Evolutionary conservation across 768 basidiomycete species (phyloP).

Genomic region (Leucosporidium creatinivorum): DNA sequence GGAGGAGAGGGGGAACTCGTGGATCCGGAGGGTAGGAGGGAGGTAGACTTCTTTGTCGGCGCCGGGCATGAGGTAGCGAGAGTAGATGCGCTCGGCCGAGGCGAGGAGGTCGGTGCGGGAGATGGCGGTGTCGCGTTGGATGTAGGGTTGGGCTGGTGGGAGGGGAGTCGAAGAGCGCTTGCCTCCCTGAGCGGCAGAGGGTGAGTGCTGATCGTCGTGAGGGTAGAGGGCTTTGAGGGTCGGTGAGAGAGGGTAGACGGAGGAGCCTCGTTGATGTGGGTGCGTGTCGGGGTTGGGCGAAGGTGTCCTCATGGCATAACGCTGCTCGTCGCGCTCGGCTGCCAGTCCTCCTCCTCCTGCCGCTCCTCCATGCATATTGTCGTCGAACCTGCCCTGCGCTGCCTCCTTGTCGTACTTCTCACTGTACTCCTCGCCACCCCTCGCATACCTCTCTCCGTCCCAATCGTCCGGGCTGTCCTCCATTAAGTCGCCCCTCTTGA

Average conservation of each 20-base stretch:
- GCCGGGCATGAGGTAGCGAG: constrained; percentile 78
- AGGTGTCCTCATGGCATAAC: constrained; percentile 28
- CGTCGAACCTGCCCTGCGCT: constrained; percentile 3
- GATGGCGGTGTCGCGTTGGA: constrained; percentile 84
- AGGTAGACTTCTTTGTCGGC: constrained; percentile 98
- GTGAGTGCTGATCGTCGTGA: constrained; percentile 18
- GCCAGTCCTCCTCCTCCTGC: constrained; percentile 2
- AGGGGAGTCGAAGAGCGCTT: constrained; percentile 14
- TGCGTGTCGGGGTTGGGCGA: constrained; percentile 11
- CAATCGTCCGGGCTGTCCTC: neutral
- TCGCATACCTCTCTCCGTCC: neutral
- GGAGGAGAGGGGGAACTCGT: constrained; percentile 77
- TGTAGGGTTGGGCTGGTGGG: constrained; percentile 70
- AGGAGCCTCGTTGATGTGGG: constrained; percentile 1
- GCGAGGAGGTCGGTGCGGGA: constrained; percentile 80
- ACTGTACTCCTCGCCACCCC: neutral
- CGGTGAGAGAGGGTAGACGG: constrained; percentile 32
- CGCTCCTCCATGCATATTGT: neutral
- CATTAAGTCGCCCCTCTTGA: constrained; percentile 4
- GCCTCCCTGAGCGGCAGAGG: neutral
- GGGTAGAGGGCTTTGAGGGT: constrained; percentile 36
- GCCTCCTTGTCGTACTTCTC: constrained; percentile 8
- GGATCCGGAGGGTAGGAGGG: constrained; percentile 82
- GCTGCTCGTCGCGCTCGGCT: constrained; percentile 8
- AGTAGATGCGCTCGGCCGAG: constrained; percentile 92